These are phyloP conservation scores for Neopestalotiopsis rosae DNA, from an alignment of 2,329 filamentous ascomycete genomes.

Conservation along the genomic window DNA sequence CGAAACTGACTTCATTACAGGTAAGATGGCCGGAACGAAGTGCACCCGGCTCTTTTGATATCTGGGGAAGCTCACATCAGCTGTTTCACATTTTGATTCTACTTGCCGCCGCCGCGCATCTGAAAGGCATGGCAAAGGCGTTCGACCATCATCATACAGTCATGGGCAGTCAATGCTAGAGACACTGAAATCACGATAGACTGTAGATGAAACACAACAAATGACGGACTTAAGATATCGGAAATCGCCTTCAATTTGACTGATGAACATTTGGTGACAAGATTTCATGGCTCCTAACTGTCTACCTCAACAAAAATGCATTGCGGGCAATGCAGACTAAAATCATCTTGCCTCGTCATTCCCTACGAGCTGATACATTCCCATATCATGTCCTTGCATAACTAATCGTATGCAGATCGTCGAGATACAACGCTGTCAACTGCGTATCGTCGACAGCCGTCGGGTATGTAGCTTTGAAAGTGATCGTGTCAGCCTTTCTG, in stretches of 20 bases:
- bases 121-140: constrained; percentile 80
- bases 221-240: neutral
- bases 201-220: neutral
- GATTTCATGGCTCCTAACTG: too few species aligned
- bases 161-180: constrained; percentile 54
- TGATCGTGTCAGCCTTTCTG: neutral
- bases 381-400: neutral
- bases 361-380: neutral
- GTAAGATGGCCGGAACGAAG: constrained; percentile 82
- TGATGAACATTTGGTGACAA: too few species aligned
- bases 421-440: neutral
- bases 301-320: too few species aligned
- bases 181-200: neutral
- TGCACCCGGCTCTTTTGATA: constrained; percentile 81
- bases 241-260: neutral
- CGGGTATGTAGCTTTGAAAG: neutral
- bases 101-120: constrained; percentile 79
- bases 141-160: constrained; percentile 83
- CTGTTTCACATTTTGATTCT: constrained; percentile 93
- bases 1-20: constrained; percentile 40
- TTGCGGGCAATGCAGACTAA: too few species aligned
- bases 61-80: constrained; percentile 93
- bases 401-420: neutral
- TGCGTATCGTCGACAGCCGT: neutral
- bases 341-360: too few species aligned